Conservation (phyloP, 169 alveolate genomes). For the Cryptosporidium xiaoi region DNA sequence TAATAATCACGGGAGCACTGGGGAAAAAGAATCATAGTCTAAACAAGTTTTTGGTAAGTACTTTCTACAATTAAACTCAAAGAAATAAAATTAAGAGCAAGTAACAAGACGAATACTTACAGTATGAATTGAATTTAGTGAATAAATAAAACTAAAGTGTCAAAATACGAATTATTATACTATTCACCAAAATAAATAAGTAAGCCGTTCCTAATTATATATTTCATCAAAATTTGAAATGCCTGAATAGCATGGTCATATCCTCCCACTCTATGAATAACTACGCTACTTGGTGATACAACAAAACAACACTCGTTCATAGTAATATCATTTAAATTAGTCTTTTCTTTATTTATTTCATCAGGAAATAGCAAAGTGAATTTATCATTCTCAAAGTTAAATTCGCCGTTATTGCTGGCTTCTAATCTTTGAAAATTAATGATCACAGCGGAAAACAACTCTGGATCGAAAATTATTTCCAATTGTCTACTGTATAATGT, state of each 20-base stretch:
- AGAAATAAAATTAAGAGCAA: too few relatives aligned
- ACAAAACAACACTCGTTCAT: conserved; percentile 41
- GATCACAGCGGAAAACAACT: conserved; percentile 41
- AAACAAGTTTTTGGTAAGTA: too few relatives aligned
- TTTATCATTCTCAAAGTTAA: not conserved
- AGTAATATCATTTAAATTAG: not conserved
- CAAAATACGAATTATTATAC: too few relatives aligned
- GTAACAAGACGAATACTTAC: too few relatives aligned
- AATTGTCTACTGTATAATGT: not conserved
- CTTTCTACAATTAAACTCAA: too few relatives aligned
- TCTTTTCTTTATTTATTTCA: conserved; percentile 1
- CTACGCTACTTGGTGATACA: conserved; percentile 16
- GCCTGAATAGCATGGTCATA: conserved; percentile 38
- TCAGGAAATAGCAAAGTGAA: conserved; percentile 27
- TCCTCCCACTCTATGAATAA: conserved; percentile 17
- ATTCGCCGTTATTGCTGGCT: not conserved
- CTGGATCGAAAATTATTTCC: conserved; percentile 57
- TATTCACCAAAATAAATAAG: not conserved
- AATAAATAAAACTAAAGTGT: too few relatives aligned
- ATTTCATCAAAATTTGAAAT: conserved; percentile 21
- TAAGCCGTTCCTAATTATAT: conserved; percentile 23
- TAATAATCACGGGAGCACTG: too few relatives aligned
- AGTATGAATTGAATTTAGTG: too few relatives aligned
- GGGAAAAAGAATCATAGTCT: too few relatives aligned
- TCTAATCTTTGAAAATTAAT: conserved; percentile 13